A percentile compares a stretch with the other conserved stretches of the same genome.
These are phyloP conservation scores for Geotrichum histeridarum DNA, from an alignment of 1,139 yeast genomes.

Conservation along the genomic window DNA sequence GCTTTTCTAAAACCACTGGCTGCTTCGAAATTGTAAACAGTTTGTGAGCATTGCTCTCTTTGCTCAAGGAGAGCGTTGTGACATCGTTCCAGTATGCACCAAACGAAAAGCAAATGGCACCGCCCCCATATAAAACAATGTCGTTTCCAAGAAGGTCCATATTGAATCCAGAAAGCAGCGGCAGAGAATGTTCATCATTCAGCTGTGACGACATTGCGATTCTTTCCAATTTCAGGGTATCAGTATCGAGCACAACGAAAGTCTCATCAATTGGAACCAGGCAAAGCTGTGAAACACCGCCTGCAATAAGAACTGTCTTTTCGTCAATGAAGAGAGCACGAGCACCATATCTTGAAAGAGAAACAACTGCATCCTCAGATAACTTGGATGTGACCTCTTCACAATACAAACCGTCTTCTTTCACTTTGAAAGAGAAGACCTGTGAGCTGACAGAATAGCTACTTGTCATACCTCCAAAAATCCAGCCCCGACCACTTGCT, in stretches of 20 bases:
- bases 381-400: conserved; percentile 19
- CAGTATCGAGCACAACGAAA: conserved; percentile 39
- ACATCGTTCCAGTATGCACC: conserved; percentile 60
- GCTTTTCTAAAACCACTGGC: conserved; percentile 5
- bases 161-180: conserved; percentile 60
- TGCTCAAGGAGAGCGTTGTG: conserved; percentile 20
- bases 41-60: background rate
- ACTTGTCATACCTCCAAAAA: conserved; percentile 54
- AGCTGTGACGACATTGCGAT: conserved; percentile 2
- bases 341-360: conserved; percentile 24
- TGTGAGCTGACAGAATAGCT: conserved; percentile 37
- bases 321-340: conserved; percentile 23
- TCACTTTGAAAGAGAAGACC: conserved; percentile 38
- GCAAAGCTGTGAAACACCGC: conserved; percentile 52
- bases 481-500: conserved; percentile 38
- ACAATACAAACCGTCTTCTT: conserved; percentile 19
- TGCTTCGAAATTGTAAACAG: conserved; percentile 1
- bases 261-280: conserved; percentile 41
- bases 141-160: conserved; percentile 30
- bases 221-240: background rate
- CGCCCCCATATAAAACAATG: conserved; percentile 57
- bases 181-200: conserved; percentile 39
- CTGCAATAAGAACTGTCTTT: conserved; percentile 45
- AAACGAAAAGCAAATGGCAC: conserved; percentile 80
- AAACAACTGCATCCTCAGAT: background rate